Evolutionary conservation across 202 grass and related monocot genomes (phyloP), one percentile per base, ranked within the genome.

Genomic region (Panicum hallii): DNA sequence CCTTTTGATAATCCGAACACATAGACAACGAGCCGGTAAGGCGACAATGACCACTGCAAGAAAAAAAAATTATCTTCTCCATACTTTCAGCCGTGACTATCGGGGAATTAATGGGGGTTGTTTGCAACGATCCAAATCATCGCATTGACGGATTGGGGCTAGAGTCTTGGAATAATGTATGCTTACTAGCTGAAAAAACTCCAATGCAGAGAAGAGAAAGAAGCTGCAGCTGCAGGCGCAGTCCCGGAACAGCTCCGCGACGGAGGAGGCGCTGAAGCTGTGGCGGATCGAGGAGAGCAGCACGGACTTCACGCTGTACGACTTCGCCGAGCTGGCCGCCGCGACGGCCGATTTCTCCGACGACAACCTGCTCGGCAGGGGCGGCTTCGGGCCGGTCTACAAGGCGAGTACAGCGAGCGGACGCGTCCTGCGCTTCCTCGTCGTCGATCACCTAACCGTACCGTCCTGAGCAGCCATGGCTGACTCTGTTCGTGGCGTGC

Each of bases 381-480:
- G 93, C 8, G 93, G 93, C 0, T 94, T 94, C 43, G 93, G 93
- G 5, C 87, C 90, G 2, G 93, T 94, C 55, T 94, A 90, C 79
- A 92, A 85, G 91, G 91, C 77, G 77, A 83, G 65, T 4, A 11
- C 34, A 34, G 34, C 26, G 26, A 32, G 16, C 16, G 2, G 1
- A 26, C 11, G 40, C 0, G 1, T 10, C 55, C 19, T 4, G 47
- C 11, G 47, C 13, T 14, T 3, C 7, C 44, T 45, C 44, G 2
- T 34, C 34, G 34, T 34, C 34, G 34, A 34, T 34, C 34, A 34
- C 34, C 34, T 34, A 1, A 34, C 34, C 26, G 34, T 34, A 34
- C 34, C 34, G 26, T 26, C 26, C 26, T 4, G 7, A 40, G 63
- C 3, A 13, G 66, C 41, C 67, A 45, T 23, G 67, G 4, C 67